These are phyloP conservation scores for Plasmodium gonderi DNA, from an alignment of 169 alveolate genomes.

Conservation along the genomic window DNA sequence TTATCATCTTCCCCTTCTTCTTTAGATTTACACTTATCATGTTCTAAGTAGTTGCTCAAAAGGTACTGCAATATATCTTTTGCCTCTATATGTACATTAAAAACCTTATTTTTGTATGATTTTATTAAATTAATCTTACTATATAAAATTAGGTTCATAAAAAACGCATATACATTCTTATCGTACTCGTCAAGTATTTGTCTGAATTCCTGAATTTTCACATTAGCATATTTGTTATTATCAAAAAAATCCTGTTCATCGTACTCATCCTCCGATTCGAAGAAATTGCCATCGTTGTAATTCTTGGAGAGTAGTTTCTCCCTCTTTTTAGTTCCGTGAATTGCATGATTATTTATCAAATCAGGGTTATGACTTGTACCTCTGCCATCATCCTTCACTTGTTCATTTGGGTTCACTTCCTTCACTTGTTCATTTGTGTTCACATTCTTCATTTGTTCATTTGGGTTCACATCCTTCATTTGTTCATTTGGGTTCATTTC, in stretches of 20 bases:
- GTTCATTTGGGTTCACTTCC: background rate
- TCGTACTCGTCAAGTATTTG: conserved; percentile 26
- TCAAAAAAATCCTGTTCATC: conserved; percentile 61
- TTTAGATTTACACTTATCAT: background rate
- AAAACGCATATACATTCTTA: conserved; percentile 36
- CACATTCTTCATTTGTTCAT: background rate
- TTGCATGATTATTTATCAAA: background rate
- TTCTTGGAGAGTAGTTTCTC: conserved; percentile 1
- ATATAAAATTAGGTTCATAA: conserved; percentile 42
- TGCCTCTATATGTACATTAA: conserved; percentile 29
- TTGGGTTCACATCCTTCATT: background rate
- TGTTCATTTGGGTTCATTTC: background rate
- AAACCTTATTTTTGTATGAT: conserved; percentile 21
- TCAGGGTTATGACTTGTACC: background rate
- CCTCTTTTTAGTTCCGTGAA: background rate
- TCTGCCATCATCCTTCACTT: background rate
- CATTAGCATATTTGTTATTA: conserved; percentile 63
- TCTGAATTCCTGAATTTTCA: conserved; percentile 32
- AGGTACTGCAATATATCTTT: conserved; percentile 29
- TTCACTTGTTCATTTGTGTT: background rate
- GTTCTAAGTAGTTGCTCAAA: conserved; percentile 19
- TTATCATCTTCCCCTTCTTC: background rate
- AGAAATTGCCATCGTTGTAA: background rate
- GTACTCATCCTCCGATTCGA: conserved; percentile 11
- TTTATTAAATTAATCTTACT: conserved; percentile 34